Evolutionary conservation across 495 filamentous ascomycete species (phyloP).

Genomic region (Penicillium bialowiezense): DNA sequence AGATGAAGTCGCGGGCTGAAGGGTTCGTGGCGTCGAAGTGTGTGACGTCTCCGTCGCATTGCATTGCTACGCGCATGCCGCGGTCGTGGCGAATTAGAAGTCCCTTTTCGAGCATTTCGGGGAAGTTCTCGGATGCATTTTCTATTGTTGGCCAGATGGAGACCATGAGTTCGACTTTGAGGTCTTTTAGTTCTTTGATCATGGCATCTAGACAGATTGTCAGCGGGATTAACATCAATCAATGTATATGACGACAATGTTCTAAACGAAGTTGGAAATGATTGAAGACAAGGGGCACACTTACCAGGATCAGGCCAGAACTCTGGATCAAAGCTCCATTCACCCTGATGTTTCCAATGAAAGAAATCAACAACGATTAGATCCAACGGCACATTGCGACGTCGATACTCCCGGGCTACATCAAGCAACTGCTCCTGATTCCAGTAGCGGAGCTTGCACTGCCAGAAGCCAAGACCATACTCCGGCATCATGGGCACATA

Average conservation of each 20-base stretch:
- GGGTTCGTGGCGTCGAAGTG: conserved; percentile 59
- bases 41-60: conserved; percentile 50
- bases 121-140: conserved; percentile 46
- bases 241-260: neutral
- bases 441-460: conserved; percentile 59
- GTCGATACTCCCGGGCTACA: conserved; percentile 52
- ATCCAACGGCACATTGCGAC: conserved; percentile 49
- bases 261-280: too few relatives aligned
- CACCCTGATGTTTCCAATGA: conserved; percentile 59
- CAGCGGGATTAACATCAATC: neutral
- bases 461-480: conserved; percentile 61
- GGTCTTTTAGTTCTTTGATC: conserved; percentile 49
- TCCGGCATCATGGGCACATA: conserved; percentile 61
- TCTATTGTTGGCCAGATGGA: conserved; percentile 61
- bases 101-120: conserved; percentile 53
- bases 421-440: conserved; percentile 56
- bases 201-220: conserved; percentile 40
- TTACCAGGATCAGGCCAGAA: conserved; percentile 56
- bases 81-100: conserved; percentile 53
- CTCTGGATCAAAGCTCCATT: conserved; percentile 55
- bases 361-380: conserved; percentile 61
- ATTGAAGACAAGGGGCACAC: conserved; percentile 1
- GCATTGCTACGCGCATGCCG: conserved; percentile 49
- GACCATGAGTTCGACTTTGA: conserved; percentile 57
- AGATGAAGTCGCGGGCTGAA: conserved; percentile 48